These are phyloP conservation scores for Didymella exigua DNA, from an alignment of 2,329 filamentous ascomycete genomes.

Conservation along the genomic window DNA sequence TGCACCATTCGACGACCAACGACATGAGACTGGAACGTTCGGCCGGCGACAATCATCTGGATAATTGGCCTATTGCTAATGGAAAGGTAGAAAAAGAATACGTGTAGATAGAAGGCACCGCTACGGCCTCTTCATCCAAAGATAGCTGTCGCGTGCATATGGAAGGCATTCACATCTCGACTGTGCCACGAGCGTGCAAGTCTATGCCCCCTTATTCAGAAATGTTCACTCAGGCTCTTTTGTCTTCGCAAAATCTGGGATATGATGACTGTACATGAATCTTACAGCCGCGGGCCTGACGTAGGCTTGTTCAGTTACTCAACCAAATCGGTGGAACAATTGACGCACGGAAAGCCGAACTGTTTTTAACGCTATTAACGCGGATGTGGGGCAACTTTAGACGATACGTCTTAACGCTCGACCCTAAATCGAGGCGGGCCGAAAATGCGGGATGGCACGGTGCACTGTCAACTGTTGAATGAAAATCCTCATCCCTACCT, in stretches of 20 bases:
- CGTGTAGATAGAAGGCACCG: background rate
- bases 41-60: background rate
- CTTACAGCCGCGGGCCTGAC: background rate
- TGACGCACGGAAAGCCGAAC: background rate
- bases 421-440: background rate
- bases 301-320: background rate
- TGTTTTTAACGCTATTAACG: background rate
- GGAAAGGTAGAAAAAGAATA: background rate
- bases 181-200: background rate
- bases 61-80: background rate
- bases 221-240: no score
- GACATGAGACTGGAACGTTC: background rate
- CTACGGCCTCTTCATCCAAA: background rate
- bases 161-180: background rate
- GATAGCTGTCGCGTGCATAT: background rate
- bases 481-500: background rate
- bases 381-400: background rate
- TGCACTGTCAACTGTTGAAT: background rate
- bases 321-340: background rate
- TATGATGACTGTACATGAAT: background rate
- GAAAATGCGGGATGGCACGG: background rate
- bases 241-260: no score
- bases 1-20: constrained; percentile 2
- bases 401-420: background rate
- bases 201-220: background rate